These are phyloP conservation scores for Aspergillus steynii DNA, from an alignment of 495 filamentous ascomycete genomes.

Conservation along the genomic window DNA sequence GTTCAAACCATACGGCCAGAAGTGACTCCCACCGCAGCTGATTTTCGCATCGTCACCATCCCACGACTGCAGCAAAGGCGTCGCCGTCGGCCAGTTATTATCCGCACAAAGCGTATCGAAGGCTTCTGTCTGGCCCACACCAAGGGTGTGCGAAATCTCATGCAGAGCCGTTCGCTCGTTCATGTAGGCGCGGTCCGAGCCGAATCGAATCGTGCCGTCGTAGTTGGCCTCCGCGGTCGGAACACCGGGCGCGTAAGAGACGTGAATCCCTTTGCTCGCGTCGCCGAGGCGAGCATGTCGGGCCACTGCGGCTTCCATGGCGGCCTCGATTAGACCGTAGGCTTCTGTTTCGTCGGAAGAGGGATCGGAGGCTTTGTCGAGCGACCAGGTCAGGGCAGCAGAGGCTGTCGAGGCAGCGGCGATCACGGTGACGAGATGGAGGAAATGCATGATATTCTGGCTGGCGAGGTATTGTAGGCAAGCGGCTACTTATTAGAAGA, in stretches of 20 bases:
- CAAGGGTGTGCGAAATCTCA: slow-evolving; percentile 14
- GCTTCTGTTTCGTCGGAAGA: slow-evolving; percentile 7
- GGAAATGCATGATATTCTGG: background rate
- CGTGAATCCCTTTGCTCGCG: slow-evolving; percentile 7
- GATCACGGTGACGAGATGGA: background rate
- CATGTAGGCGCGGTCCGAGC: slow-evolving; percentile 11
- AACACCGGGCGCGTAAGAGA: slow-evolving; percentile 13
- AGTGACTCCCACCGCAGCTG: slow-evolving; percentile 10
- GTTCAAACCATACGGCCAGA: slow-evolving; percentile 15
- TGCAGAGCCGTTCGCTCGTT: slow-evolving; percentile 15
- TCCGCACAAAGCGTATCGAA: slow-evolving; percentile 11
- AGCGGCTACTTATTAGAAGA: too few species aligned
- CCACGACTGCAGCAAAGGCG: slow-evolving; percentile 6
- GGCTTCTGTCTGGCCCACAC: slow-evolving; percentile 10
- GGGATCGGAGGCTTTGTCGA: slow-evolving; percentile 7
- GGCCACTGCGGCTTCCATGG: slow-evolving; percentile 12
- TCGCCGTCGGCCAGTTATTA: slow-evolving; percentile 6
- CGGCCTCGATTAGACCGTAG: slow-evolving; percentile 8
- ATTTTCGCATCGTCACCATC: slow-evolving; percentile 9
- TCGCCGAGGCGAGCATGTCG: slow-evolving; percentile 9
- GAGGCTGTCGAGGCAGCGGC: slow-evolving; percentile 5
- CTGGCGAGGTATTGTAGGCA: too few species aligned
- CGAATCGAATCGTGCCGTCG: slow-evolving; percentile 10
- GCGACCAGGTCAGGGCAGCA: slow-evolving; percentile 9
- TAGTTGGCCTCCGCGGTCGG: slow-evolving; percentile 15